Base-by-base conservation (phyloP, 2,329 filamentous ascomycete species). In the Nannizziopsis arthrosporioides region DNA sequence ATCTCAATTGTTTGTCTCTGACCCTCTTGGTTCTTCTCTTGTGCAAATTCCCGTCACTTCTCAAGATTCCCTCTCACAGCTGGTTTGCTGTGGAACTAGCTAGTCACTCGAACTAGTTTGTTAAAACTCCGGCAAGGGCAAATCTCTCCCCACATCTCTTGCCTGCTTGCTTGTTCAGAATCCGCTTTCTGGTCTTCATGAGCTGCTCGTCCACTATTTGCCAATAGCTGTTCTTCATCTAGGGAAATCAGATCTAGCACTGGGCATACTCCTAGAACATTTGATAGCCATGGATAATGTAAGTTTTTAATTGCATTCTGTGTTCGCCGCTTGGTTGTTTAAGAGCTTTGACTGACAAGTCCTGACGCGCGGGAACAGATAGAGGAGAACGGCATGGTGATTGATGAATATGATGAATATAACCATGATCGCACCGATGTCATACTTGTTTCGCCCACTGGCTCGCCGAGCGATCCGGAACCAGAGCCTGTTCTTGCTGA, bases 351-450 rank as follows among this genome's bases (percentile, higher is more conserved):
- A 38, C 36, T 47, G 34, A 48, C 40, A 31, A 18, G 10, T 14
- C 11, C 22, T 27, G 12, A 64, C 65, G 54, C 63, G 57, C 51
- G 62, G 47, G 44, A 50, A 30, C 37, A 50, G 44, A 18, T 57
- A 49, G 62, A 64, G 55, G 75, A 74, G 56, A 76, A 71, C 66
- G 77, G 80, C 58, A 80, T 80, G 75, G 69, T 80, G 63, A 71
- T 81, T 57, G 77, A 81, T 58, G 68, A 70, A 52, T 69, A 71
- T 55, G 70, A 72, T 47, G 68, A 75, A 54, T 77, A 78, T 60
- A 77, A 73, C 61, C 75, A 80, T 67, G 77, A 80, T 61, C 76
- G 78, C 63, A 72, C 73, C 51, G 68, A 78, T 60, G 76, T 80
- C 53, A 76, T 78, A 61, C 77, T 80, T 61, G 78, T 81, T 57